Percentiles rank a stretch among this genome's conserved stretches.
These are phyloP conservation scores for Arachis monticola DNA, from an alignment of 331 rosid genomes.

Conservation along the genomic window DNA sequence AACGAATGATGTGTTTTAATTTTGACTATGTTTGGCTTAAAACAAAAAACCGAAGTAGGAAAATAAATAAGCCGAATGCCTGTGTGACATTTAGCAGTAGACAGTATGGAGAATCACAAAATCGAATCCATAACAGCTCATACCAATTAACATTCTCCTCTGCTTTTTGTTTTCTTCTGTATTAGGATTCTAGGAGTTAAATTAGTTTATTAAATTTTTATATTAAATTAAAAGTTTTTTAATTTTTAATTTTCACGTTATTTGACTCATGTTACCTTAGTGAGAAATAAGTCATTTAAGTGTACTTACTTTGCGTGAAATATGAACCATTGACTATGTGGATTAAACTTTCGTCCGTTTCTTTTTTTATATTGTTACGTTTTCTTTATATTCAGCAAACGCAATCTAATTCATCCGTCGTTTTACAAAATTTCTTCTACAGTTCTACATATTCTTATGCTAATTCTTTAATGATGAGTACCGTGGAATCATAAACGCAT, in stretches of 20 bases:
- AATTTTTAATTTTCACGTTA: too few relatives aligned
- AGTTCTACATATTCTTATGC: too few relatives aligned
- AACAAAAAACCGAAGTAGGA: background rate
- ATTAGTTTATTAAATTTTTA: too few relatives aligned
- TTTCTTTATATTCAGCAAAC: background rate
- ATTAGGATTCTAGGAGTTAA: background rate
- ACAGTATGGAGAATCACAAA: slow-evolving; percentile 27
- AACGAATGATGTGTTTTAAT: background rate
- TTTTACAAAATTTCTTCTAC: background rate
- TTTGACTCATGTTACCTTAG: background rate
- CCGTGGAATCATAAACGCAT: too few relatives aligned
- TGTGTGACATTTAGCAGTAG: background rate
- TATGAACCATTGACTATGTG: slow-evolving; percentile 23
- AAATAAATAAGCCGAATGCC: background rate
- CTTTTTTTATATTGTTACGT: slow-evolving; percentile 7
- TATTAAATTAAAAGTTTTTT: too few relatives aligned
- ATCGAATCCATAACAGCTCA: slow-evolving; percentile 33
- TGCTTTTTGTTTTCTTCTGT: background rate
- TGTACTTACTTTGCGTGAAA: background rate
- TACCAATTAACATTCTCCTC: background rate
- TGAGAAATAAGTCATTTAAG: background rate
- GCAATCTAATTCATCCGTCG: background rate
- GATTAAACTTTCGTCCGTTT: background rate
- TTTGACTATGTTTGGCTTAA: background rate
- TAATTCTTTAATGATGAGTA: background rate